phyloP scores from a whole-genome alignment of 192 early-diverging fungal genomes.

The Coemansia sp. region DNA sequence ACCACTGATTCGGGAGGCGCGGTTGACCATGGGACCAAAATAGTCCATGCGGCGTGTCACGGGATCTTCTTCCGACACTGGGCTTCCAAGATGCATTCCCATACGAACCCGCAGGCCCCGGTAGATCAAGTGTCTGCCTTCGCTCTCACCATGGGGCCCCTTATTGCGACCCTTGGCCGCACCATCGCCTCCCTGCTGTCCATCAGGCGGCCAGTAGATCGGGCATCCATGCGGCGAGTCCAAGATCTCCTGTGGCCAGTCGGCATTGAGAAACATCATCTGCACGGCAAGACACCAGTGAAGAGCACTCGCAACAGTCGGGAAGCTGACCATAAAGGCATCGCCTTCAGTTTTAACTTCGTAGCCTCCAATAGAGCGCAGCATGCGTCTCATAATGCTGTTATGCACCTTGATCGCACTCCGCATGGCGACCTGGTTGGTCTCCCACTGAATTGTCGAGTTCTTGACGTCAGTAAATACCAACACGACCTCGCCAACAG shows the following conservation, averaged over 20 bases:
- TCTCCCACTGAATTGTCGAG: constrained; percentile 92
- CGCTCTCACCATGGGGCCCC: constrained; percentile 14
- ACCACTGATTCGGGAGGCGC: constrained; percentile 74
- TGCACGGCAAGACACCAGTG: constrained; percentile 89
- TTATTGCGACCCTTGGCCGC: constrained; percentile 8
- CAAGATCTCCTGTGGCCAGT: constrained; percentile 86
- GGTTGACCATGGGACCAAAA: constrained; percentile 92
- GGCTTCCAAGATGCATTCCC: constrained; percentile 88
- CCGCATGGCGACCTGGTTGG: constrained; percentile 74
- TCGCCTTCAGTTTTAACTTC: constrained; percentile 97
- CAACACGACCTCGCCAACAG: constrained; percentile 74
- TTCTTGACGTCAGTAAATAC: constrained; percentile 95
- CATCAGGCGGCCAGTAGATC: constrained; percentile 59
- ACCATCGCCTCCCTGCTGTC: constrained; percentile 13
- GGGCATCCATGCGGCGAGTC: constrained; percentile 71
- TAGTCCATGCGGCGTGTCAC: constrained; percentile 94
- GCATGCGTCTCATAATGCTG: constrained; percentile 71
- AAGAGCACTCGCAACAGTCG: constrained; percentile 71
- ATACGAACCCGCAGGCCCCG: constrained; percentile 86
- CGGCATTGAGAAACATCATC: constrained; percentile 68
- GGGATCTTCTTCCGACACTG: constrained; percentile 83
- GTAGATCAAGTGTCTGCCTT: constrained; percentile 60
- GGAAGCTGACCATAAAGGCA: constrained; percentile 91
- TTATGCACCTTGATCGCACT: constrained; percentile 86
- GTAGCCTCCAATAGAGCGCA: constrained; percentile 82